Base-by-base conservation (phyloP, 306 rosid genomes). In the Rosa persica region DNA sequence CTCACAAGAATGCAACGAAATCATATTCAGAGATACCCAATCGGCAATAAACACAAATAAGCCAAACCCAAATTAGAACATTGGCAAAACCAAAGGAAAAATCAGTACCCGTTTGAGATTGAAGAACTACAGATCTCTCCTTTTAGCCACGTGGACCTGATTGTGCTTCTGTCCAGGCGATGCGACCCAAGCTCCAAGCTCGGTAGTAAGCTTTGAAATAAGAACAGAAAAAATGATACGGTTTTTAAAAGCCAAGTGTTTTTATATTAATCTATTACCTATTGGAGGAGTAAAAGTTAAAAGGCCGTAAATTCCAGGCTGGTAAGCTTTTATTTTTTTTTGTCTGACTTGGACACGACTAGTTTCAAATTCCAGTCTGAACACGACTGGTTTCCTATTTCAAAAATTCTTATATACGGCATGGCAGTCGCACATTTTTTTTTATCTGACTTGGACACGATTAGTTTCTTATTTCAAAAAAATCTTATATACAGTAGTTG, bases 121-220 rank as follows among this genome's bases (percentile, higher is more conserved):
- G 46, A 43, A 43, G 11, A 43, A 43, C 46, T 8, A 43, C 8
- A 43, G 46, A 11, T 43, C 64, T 25, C 47, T 34, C 12, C 64
- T 72, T 72, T 72, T 13, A 16, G 76, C 76, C 34, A 38, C 58
- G 12, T 46, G 58, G 74, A 70, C 13, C 74, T 30, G 74, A n/a
- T 42, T 46, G 20, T 42, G 10, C 42, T 27, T 30, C 9, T 49
- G 11, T 51, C 46, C 36, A 22, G 47, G 47, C 34, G 65, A 20
- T 51, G 36, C 36, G 19, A 54, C 66, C 64, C 36, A 73, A 54
- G 49, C 22, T 62, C 70, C 22, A 16, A 34, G 44, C 70, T 36
- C 25, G 43, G 12, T 4, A 73, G 77, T 22, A 55, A 55, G 30
- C 12, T 54, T 54, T 54, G 25, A 19, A 54, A 17, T 8, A 54